phyloP scores from a whole-genome alignment of 2,329 filamentous ascomycete genomes.

The Dactylellina leptospora region DNA sequence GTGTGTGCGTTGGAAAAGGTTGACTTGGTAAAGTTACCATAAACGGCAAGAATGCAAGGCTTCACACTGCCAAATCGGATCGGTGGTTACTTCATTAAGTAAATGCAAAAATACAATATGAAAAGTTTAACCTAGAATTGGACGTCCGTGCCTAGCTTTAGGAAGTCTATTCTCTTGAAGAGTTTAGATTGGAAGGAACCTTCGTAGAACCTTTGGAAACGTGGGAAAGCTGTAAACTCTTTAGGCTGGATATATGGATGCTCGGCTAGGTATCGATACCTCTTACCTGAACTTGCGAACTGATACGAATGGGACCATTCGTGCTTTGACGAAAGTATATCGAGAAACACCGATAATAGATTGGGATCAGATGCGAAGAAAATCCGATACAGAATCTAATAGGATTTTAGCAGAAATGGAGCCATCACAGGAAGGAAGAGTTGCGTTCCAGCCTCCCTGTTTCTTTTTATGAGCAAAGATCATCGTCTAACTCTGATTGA shows the following conservation, averaged over 20 bases:
- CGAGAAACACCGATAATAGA: no score
- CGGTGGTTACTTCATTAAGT: no score
- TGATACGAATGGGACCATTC: no score
- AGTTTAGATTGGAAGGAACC: not conserved
- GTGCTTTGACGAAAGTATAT: no score
- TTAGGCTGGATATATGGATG: no score
- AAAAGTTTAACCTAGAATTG: not conserved
- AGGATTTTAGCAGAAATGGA: not conserved
- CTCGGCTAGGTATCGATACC: no score
- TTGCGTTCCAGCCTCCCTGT: conserved; percentile 7
- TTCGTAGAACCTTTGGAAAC: not conserved
- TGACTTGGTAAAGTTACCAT: no score
- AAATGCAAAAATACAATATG: not conserved
- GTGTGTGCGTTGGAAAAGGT: no score
- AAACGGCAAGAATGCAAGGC: no score
- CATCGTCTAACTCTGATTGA: not conserved
- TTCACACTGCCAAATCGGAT: no score
- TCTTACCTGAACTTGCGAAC: no score
- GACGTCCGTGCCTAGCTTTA: conserved; percentile 6
- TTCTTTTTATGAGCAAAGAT: not conserved
- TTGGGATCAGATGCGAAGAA: not conserved
- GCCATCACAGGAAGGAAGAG: not conserved
- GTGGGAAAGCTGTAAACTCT: not conserved
- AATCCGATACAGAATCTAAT: no score
- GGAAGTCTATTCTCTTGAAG: not conserved